Evolutionary conservation across 352 stramenopile genomes (phyloP).

Genomic region (Pythium pectinolyticum): DNA sequence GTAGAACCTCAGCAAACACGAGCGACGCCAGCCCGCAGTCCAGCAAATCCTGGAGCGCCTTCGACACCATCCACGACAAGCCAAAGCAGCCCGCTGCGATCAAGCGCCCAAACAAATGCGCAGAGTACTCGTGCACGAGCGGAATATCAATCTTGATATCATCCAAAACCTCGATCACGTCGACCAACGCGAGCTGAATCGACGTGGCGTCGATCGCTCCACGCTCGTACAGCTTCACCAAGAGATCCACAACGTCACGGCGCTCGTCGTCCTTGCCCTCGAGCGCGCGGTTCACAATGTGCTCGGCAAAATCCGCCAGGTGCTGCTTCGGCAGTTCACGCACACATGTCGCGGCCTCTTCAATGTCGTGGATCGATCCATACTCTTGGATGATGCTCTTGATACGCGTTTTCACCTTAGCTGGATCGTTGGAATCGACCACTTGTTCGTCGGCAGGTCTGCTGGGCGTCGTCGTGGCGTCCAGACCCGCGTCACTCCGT

Average conservation of each 20-base stretch:
- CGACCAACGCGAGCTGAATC: slow-evolving; percentile 69
- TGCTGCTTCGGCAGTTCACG: slow-evolving; percentile 57
- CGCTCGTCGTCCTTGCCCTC: slow-evolving; percentile 77
- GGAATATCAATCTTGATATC: slow-evolving; percentile 87
- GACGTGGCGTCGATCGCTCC: slow-evolving; percentile 62
- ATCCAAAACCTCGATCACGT: slow-evolving; percentile 81
- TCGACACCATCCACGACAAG: slow-evolving; percentile 76
- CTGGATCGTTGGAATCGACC: slow-evolving; percentile 24
- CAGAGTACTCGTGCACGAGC: slow-evolving; percentile 78
- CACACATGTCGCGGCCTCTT: slow-evolving; percentile 74
- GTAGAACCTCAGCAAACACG: slow-evolving; percentile 74
- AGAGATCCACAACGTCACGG: slow-evolving; percentile 65
- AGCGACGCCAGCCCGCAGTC: slow-evolving; percentile 63
- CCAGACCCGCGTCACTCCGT: too few relatives aligned
- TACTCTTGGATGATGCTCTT: slow-evolving; percentile 89
- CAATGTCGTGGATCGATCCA: slow-evolving; percentile 71
- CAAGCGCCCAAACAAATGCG: slow-evolving; percentile 68
- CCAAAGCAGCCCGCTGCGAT: slow-evolving; percentile 81
- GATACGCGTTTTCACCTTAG: slow-evolving; percentile 68
- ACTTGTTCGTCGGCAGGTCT: neutral
- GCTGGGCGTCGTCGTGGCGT: neutral
- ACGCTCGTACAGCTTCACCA: slow-evolving; percentile 75
- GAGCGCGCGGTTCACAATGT: slow-evolving; percentile 66
- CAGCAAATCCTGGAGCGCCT: slow-evolving; percentile 49
- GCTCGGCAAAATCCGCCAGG: slow-evolving; percentile 68